Conservation (phyloP, 2,329 filamentous ascomycete genomes). For the Drechslera avenae region DNA sequence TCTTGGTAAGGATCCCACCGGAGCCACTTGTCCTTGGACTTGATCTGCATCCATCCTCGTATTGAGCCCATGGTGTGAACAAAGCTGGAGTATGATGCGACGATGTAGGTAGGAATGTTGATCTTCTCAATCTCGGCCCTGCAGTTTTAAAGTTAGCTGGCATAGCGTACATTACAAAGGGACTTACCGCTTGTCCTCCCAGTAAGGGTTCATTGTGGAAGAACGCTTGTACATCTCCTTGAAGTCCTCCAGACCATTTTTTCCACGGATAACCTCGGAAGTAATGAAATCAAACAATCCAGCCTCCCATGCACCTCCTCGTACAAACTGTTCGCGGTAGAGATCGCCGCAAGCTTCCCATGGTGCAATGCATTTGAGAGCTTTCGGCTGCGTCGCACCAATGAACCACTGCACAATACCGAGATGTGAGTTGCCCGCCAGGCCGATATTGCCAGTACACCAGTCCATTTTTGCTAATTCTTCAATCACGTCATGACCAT, state of each 20-base stretch:
- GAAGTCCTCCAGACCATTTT: conserved; percentile 14
- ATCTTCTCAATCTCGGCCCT: conserved; percentile 15
- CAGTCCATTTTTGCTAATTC: conserved; percentile 49
- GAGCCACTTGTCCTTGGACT: conserved; percentile 22
- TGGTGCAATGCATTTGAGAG: conserved; percentile 51
- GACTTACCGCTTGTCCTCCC: conserved; percentile 20
- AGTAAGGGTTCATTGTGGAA: conserved; percentile 16
- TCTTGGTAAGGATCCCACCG: conserved; percentile 21
- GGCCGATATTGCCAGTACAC: conserved; percentile 49
- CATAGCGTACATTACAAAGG: background rate
- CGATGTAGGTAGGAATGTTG: conserved; percentile 20
- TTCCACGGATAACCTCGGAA: conserved; percentile 29
- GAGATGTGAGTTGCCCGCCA: conserved; percentile 51
- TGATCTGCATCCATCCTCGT: conserved; percentile 15
- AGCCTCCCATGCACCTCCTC: conserved; percentile 16
- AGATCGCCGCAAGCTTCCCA: conserved; percentile 52
- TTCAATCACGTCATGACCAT: conserved; percentile 54
- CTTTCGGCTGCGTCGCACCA: conserved; percentile 50
- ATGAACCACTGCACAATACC: conserved; percentile 51
- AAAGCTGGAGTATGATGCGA: conserved; percentile 19
- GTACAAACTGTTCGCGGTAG: conserved; percentile 20
- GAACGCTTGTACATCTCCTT: conserved; percentile 16
- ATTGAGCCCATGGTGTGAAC: conserved; percentile 25
- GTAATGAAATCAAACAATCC: conserved; percentile 15
- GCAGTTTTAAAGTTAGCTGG: background rate